phyloP scores from a whole-genome alignment of 495 filamentous ascomycete species.

The Penicillium coffeae region DNA sequence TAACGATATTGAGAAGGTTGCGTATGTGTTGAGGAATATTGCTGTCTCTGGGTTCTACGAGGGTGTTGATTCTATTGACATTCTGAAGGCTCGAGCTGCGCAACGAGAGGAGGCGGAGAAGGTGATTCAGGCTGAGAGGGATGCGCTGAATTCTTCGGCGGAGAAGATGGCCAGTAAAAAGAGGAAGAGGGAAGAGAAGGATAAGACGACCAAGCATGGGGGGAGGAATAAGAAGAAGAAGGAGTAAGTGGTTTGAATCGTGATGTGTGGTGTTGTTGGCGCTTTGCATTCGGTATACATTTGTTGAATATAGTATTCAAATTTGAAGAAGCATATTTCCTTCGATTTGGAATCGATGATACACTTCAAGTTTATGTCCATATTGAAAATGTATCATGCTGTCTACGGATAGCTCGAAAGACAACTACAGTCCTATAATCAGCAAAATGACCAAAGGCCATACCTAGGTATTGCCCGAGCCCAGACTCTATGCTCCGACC shows the following conservation, averaged over 20 bases:
- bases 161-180: background rate
- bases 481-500: too few relatives aligned
- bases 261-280: background rate
- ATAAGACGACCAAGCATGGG: background rate
- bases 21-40: constrained; percentile 51
- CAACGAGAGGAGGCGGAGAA: background rate
- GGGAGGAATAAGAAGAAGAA: background rate
- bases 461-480: too few relatives aligned
- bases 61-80: background rate
- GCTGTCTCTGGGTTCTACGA: constrained; percentile 22
- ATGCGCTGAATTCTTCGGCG: background rate
- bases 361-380: too few relatives aligned
- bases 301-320: background rate
- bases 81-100: background rate
- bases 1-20: constrained; percentile 63
- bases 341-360: too few relatives aligned
- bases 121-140: background rate
- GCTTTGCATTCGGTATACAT: background rate
- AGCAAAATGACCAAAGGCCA: too few relatives aligned
- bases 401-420: too few relatives aligned
- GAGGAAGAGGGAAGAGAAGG: background rate
- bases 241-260: background rate
- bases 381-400: too few relatives aligned
- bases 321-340: too few relatives aligned
- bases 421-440: too few relatives aligned